Evolutionary conservation across 2,329 filamentous ascomycete species (phyloP).

Genomic region (Diaporthe longicolla): DNA sequence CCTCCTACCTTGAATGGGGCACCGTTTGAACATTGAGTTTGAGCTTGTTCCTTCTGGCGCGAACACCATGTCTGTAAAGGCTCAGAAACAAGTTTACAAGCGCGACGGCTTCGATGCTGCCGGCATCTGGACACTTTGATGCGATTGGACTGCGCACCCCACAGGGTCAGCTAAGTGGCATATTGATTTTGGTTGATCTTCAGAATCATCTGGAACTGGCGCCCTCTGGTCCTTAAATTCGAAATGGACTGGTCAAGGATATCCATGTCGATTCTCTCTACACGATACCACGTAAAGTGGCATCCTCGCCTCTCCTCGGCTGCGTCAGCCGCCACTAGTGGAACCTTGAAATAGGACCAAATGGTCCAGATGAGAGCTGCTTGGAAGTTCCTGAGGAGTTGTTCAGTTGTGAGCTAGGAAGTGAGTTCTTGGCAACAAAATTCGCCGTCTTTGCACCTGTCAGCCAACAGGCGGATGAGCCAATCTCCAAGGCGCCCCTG

Average conservation of each 20-base stretch:
- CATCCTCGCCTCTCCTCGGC: constrained; percentile 3
- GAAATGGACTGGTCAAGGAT: neutral
- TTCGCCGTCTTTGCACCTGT: neutral
- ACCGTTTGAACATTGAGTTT: neutral
- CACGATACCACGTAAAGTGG: constrained; percentile 1
- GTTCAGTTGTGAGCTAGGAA: neutral
- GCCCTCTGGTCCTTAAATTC: neutral
- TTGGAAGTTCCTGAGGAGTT: neutral
- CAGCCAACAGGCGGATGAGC: too few species aligned
- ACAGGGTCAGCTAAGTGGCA: neutral
- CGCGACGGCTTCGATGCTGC: neutral
- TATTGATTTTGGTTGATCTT: neutral
- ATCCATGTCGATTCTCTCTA: neutral
- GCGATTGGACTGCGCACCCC: constrained; percentile 12
- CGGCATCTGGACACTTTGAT: neutral
- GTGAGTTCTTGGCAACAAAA: neutral
- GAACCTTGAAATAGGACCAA: neutral
- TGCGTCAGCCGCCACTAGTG: constrained; percentile 20
- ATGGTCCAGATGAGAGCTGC: neutral
- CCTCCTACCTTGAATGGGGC: neutral
- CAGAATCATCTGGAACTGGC: neutral
- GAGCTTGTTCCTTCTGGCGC: neutral
- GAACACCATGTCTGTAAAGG: neutral
- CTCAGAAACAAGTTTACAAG: neutral
- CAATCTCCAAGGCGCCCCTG: neutral